A percentile compares a stretch with the other conserved stretches of the same genome.
These are phyloP conservation scores for Speleostelium caveatum DNA, from an alignment of 78 protist species.

Conservation along the genomic window DNA sequence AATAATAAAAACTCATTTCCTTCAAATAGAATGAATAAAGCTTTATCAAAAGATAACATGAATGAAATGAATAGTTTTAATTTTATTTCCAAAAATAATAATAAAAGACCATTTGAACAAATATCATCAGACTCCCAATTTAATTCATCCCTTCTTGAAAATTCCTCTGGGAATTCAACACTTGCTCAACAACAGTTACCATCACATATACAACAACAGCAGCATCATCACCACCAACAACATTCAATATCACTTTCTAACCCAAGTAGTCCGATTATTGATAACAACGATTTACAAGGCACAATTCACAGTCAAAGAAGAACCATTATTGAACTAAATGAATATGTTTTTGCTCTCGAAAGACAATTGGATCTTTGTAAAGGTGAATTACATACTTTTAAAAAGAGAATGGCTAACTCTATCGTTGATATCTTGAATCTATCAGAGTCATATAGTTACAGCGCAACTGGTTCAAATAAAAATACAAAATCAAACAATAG, in stretches of 20 bases:
- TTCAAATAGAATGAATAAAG: too few relatives aligned
- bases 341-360: slow-evolving; percentile 13
- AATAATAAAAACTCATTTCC: too few relatives aligned
- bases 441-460: neutral
- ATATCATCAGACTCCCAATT: too few relatives aligned
- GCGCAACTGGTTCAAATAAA: neutral
- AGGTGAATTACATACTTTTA: neutral
- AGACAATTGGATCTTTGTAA: neutral
- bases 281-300: slow-evolving; percentile 22
- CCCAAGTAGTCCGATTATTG: slow-evolving; percentile 22
- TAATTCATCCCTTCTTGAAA: too few relatives aligned
- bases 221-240: neutral
- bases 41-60: too few relatives aligned
- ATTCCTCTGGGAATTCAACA: too few relatives aligned
- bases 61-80: too few relatives aligned
- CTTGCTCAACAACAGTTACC: neutral
- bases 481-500: neutral
- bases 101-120: neutral
- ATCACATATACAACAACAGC: slow-evolving; percentile 12
- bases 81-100: neutral
- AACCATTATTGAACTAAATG: slow-evolving; percentile 2
- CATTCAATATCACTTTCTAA: neutral
- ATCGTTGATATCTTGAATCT: neutral
- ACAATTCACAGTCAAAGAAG: neutral
- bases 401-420: slow-evolving; percentile 6